Base-by-base conservation (phyloP, 768 basidiomycete genomes). In the Mycena alexandri region DNA sequence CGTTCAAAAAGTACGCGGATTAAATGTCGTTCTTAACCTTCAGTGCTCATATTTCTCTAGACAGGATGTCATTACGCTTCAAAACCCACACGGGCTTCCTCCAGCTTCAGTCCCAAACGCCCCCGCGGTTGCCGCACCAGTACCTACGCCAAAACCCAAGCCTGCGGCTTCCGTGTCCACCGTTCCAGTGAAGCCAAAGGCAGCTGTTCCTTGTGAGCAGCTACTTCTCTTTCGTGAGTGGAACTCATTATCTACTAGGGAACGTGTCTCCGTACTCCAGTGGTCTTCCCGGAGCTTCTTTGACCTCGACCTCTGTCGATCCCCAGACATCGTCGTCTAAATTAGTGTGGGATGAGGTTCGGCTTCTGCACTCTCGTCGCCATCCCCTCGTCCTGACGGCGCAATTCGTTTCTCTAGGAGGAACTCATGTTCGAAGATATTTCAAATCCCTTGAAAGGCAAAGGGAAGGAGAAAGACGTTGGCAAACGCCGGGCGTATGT, bases 401-500 rank as follows among this genome's bases (percentile, higher is more conserved):
- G 8, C 22, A 29, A 55, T 12, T 34, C 41, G 54, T 12, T 34
- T 41, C 24, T 69, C 0, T 69, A 93, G 89, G 98, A 99, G 79
- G 97, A 99, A 76, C 83, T 96, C 17, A 99, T 99, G 98, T 99
- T 96, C 71, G 97, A 98, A 78, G 93, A 93, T 38, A 90, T 99
- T 71, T 84, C 90, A 14, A 91, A 91, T 65, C 89, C 90, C 16
- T 83, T 83, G 2, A 94, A 93, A 78, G 90, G 93, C 1, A 95
- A 95, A 78, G 91, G 90, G 2, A 99, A 98, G 78, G 96, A 96
- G 75, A 97, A 96, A 75, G 94, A 97, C 69, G 84, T 96, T 21
- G 92, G 94, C 13, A 95, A 94, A 75, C 89, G 93, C 48, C 90
- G 96, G 61, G 97, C 94, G 2, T 99, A 99, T 78, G 94, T 95